phyloP scores from a whole-genome alignment of 164 flowering plant genomes.

The Vitis rupestris region DNA sequence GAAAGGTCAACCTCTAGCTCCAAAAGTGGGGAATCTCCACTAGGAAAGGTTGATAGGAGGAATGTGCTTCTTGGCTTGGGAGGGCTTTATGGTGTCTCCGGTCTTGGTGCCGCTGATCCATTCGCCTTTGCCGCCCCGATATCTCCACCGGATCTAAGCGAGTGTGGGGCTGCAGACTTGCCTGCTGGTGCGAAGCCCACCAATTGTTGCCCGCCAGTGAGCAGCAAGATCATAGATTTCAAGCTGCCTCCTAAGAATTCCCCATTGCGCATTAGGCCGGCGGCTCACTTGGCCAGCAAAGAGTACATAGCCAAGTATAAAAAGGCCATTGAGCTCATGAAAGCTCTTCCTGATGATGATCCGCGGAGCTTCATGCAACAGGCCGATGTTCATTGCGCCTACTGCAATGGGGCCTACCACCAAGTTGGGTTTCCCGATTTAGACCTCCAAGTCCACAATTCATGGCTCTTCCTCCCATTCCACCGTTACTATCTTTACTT shows the following conservation, averaged over 20 bases:
- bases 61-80: slow-evolving; percentile 51
- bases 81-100: slow-evolving; percentile 41
- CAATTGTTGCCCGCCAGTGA: slow-evolving; percentile 60
- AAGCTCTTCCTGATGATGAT: slow-evolving; percentile 45
- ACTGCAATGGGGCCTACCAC: slow-evolving; percentile 55
- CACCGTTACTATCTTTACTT: slow-evolving; percentile 51
- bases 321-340: slow-evolving; percentile 52
- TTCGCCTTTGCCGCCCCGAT: slow-evolving; percentile 34
- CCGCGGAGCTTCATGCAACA: slow-evolving; percentile 64
- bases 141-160: slow-evolving; percentile 22
- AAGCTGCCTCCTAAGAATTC: slow-evolving; percentile 28
- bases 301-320: slow-evolving; percentile 50
- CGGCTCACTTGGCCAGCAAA: slow-evolving; percentile 44
- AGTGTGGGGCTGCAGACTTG: slow-evolving; percentile 34
- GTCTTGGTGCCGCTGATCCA: slow-evolving; percentile 2
- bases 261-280: slow-evolving; percentile 51
- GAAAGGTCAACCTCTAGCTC: too few relatives aligned
- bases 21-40: neutral
- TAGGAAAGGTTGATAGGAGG: slow-evolving; percentile 36
- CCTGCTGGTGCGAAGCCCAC: slow-evolving; percentile 22
- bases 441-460: slow-evolving; percentile 55
- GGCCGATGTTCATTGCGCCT: slow-evolving; percentile 69
- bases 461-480: slow-evolving; percentile 69
- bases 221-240: slow-evolving; percentile 44
- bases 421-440: slow-evolving; percentile 42